A percentile compares a stretch with the other conserved stretches of the same genome.
These are phyloP conservation scores for Pichia ethanolica DNA, from an alignment of 805 yeast species.

Conservation along the genomic window DNA sequence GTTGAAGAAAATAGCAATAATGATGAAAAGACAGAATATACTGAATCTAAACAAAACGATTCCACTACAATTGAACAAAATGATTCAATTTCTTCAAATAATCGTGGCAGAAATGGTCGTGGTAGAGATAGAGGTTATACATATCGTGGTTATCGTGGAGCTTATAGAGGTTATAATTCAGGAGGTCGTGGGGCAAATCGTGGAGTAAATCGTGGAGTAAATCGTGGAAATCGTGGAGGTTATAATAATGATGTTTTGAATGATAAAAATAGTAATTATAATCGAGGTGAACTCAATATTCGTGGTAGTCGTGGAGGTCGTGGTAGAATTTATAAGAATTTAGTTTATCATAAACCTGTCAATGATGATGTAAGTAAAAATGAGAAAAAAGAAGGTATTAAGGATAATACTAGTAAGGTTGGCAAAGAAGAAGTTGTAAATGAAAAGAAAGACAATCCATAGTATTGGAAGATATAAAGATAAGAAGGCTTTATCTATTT, in stretches of 20 bases:
- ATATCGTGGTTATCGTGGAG: neutral
- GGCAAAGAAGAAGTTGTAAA: no score
- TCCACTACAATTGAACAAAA: no score
- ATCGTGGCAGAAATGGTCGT: conserved; percentile 3
- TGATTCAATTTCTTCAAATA: no score
- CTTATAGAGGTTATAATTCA: neutral
- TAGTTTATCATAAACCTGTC: neutral
- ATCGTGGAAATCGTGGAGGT: no score
- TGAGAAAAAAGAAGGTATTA: no score
- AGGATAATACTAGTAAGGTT: no score
- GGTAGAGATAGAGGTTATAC: conserved; percentile 8
- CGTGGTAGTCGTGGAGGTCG: neutral
- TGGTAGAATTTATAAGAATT: neutral
- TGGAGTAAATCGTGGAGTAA: neutral
- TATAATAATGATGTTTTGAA: no score
- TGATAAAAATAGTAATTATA: no score
- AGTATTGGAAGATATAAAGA: neutral
- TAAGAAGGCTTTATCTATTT: neutral
- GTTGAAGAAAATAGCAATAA: neutral
- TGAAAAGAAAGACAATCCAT: neutral
- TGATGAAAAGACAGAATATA: neutral
- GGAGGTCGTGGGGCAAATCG: neutral
- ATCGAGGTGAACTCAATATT: no score
- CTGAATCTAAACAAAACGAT: no score
- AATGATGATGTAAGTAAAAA: no score